These are phyloP conservation scores for Spencermartinsiella europaea DNA, from an alignment of 805 yeast species.

Conservation along the genomic window DNA sequence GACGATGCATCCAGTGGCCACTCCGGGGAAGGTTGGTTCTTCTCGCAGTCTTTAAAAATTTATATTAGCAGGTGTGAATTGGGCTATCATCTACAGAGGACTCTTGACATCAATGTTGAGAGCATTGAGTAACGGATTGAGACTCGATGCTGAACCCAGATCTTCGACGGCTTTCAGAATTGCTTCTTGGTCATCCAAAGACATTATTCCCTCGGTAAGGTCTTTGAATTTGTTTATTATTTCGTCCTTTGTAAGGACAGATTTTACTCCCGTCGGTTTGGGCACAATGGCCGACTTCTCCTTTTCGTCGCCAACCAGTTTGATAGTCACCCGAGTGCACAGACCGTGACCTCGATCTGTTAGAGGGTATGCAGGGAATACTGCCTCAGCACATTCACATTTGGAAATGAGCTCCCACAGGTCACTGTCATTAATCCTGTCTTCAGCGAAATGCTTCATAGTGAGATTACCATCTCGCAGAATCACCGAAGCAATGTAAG, in stretches of 20 bases:
- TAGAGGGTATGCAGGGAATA: slow-evolving; percentile 1
- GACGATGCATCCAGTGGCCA: too few species aligned
- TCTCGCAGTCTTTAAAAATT: too few species aligned
- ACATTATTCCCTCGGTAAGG: slow-evolving; percentile 8
- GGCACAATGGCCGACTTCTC: neutral
- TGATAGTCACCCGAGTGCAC: slow-evolving; percentile 6
- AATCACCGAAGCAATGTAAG: slow-evolving; percentile 14
- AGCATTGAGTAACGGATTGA: neutral
- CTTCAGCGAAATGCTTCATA: slow-evolving; percentile 6
- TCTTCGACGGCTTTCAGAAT: slow-evolving; percentile 2
- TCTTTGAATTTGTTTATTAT: slow-evolving; percentile 4
- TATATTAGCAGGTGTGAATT: too few species aligned
- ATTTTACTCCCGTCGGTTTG: slow-evolving; percentile 10
- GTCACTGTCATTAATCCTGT: slow-evolving; percentile 7
- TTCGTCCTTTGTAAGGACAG: slow-evolving; percentile 3
- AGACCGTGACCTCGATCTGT: neutral
- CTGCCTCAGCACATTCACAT: slow-evolving; percentile 9
- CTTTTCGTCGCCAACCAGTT: neutral
- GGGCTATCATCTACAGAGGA: slow-evolving; percentile 2
- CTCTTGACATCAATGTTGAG: neutral
- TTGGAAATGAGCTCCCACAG: slow-evolving; percentile 12
- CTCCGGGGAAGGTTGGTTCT: too few species aligned
- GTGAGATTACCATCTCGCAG: slow-evolving; percentile 12
- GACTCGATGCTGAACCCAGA: neutral
- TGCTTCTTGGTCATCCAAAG: slow-evolving; percentile 1